Evolutionary conservation across 768 basidiomycete genomes (phyloP).

Genomic region (Dendrothele bispora): DNA sequence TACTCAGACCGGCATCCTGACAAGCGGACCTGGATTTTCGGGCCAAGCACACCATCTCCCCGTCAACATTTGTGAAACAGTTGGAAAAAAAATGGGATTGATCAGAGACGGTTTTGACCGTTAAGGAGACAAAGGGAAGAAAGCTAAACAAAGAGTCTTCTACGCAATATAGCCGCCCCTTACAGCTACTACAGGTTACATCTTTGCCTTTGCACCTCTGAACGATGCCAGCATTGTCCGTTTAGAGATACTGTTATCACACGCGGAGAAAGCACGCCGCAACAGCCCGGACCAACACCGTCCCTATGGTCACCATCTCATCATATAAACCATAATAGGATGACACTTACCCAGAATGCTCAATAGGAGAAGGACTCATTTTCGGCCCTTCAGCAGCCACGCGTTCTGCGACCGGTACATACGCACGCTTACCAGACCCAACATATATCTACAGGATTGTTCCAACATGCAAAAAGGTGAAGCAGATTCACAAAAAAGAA

Average conservation of each 20-base stretch:
- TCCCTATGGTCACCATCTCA: constrained; percentile 37
- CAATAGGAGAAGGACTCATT: constrained; percentile 61
- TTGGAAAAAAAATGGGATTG: too few species aligned
- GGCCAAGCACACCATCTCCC: too few species aligned
- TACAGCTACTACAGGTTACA: constrained; percentile 5
- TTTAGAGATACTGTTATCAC: constrained; percentile 56
- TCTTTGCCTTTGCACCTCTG: constrained; percentile 53
- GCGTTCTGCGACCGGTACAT: constrained; percentile 65
- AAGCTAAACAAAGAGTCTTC: too few species aligned
- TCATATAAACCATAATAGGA: constrained; percentile 12
- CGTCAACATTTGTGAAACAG: too few species aligned
- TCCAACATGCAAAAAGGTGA: too few species aligned
- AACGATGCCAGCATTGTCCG: constrained; percentile 63
- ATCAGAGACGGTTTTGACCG: too few species aligned
- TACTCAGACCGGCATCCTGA: too few species aligned
- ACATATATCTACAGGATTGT: constrained; percentile 64
- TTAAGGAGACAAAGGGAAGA: too few species aligned
- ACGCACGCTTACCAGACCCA: constrained; percentile 73
- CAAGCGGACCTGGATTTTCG: too few species aligned
- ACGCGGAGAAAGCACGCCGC: background rate
- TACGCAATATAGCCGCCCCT: too few species aligned
- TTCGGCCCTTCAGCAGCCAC: constrained; percentile 50
- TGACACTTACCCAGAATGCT: constrained; percentile 72
- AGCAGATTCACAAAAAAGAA: too few species aligned
- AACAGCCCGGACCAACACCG: constrained; percentile 1